A percentile compares a stretch with the other conserved stretches of the same genome.
These are phyloP conservation scores for Candida xiaguanensis DNA, from an alignment of 805 yeast genomes.

Conservation along the genomic window DNA sequence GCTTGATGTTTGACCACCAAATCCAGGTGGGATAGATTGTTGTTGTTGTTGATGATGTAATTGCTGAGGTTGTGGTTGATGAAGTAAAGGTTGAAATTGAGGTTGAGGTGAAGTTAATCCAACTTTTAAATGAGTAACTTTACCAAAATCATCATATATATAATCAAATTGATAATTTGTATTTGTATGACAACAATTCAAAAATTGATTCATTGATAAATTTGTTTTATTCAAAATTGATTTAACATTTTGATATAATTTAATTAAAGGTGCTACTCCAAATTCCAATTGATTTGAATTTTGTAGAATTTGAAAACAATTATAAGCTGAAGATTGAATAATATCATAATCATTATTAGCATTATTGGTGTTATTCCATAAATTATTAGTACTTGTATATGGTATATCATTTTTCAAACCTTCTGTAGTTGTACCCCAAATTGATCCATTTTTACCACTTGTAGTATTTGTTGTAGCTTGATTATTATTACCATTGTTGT, in stretches of 20 bases:
- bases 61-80: constrained; percentile 5
- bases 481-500: no score
- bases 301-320: constrained; percentile 36
- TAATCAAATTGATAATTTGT: constrained; percentile 37
- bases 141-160: constrained; percentile 43
- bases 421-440: constrained; percentile 26
- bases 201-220: constrained; percentile 29
- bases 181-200: constrained; percentile 15
- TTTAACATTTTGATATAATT: constrained; percentile 30
- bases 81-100: neutral
- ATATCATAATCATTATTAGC: constrained; percentile 22
- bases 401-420: constrained; percentile 6
- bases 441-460: constrained; percentile 22
- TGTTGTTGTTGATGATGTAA: constrained; percentile 4
- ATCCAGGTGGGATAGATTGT: constrained; percentile 13
- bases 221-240: constrained; percentile 23
- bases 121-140: constrained; percentile 40
- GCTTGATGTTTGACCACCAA: constrained; percentile 5
- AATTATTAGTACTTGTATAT: constrained; percentile 2
- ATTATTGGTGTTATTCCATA: constrained; percentile 9
- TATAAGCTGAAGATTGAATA: constrained; percentile 41
- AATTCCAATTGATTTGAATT: constrained; percentile 32
- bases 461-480: constrained; percentile 7
- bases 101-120: constrained; percentile 9
- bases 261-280: constrained; percentile 32